A percentile compares a stretch with the other conserved stretches of the same genome.
Evolutionary conservation across 352 stramenopile species (phyloP).

Genomic region (Globisporangium barbulae): DNA sequence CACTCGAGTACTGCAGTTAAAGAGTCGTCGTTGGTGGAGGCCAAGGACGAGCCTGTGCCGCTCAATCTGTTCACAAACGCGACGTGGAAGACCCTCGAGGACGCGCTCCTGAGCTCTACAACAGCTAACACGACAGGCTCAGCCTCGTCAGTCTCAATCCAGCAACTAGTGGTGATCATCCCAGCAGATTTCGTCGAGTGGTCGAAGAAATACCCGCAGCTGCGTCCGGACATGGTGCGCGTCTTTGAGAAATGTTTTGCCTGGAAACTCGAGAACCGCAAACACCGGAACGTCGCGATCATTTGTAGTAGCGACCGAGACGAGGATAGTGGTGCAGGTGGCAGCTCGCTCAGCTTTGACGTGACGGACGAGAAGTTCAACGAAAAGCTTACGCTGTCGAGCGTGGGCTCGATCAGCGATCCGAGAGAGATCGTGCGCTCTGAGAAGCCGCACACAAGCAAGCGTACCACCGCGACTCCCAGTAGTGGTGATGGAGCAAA

Average conservation of each 20-base stretch:
- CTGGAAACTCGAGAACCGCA: conserved; percentile 47
- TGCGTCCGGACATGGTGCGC: conserved; percentile 42
- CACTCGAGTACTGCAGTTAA: neutral
- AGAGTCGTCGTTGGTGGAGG: neutral
- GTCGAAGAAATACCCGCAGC: conserved; percentile 27
- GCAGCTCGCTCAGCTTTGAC: conserved; percentile 39
- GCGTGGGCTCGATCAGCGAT: conserved; percentile 58
- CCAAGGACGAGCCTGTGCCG: neutral
- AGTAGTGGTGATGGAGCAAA: conserved; percentile 11
- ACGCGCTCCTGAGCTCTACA: conserved; percentile 28
- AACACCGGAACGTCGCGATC: conserved; percentile 34
- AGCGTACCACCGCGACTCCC: conserved; percentile 20
- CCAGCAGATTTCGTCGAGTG: conserved; percentile 47
- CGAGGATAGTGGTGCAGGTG: neutral
- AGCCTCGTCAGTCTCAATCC: conserved; percentile 22
- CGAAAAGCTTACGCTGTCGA: conserved; percentile 42
- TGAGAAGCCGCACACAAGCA: neutral
- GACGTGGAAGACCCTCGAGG: conserved; percentile 64
- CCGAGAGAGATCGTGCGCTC: conserved; percentile 18
- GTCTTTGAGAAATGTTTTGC: conserved; percentile 65
- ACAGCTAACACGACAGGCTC: neutral
- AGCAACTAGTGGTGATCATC: conserved; percentile 55
- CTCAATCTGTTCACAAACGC: conserved; percentile 46
- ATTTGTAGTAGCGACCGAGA: conserved; percentile 32
- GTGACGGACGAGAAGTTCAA: conserved; percentile 64